These are phyloP conservation scores for Melastoma malabathricum DNA, from an alignment of 345 rosid genomes.

Conservation along the genomic window DNA sequence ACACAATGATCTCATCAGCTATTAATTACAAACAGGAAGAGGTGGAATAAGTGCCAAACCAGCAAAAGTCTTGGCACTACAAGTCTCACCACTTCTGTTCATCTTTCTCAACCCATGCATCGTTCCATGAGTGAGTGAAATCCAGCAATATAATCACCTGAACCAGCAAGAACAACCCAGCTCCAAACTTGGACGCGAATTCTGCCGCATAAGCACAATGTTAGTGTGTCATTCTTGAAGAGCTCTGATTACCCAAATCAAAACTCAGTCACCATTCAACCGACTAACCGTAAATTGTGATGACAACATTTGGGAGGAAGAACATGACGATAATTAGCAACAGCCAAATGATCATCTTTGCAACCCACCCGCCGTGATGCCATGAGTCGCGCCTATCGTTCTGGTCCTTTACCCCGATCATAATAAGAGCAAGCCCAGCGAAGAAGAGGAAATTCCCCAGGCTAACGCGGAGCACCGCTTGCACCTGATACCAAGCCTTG, in stretches of 20 bases:
- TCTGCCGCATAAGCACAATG: constrained; percentile 33
- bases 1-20: constrained; percentile 16
- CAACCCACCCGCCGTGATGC: constrained; percentile 94
- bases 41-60: not conserved
- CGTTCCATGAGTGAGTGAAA: constrained; percentile 85
- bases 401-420: constrained; percentile 93
- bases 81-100: constrained; percentile 69
- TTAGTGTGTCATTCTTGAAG: constrained; percentile 1
- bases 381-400: constrained; percentile 80
- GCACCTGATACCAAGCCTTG: constrained; percentile 75
- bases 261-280: not conserved
- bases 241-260: not conserved
- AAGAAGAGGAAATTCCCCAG: constrained; percentile 83
- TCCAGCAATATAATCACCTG: constrained; percentile 82
- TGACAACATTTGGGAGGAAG: constrained; percentile 58
- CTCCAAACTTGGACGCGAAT: constrained; percentile 77
- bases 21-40: constrained; percentile 3
- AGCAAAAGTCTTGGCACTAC: constrained; percentile 6
- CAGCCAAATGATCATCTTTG: constrained; percentile 81
- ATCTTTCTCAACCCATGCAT: constrained; percentile 97
- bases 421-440: constrained; percentile 50
- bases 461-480: constrained; percentile 96
- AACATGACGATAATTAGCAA: constrained; percentile 80
- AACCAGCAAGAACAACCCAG: constrained; percentile 86
- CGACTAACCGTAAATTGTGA: constrained; percentile 63